Percentiles rank a stretch among this genome's conserved stretches.
These are phyloP conservation scores for Ziziphus jujuba DNA, from an alignment of 306 rosid genomes.

Conservation along the genomic window DNA sequence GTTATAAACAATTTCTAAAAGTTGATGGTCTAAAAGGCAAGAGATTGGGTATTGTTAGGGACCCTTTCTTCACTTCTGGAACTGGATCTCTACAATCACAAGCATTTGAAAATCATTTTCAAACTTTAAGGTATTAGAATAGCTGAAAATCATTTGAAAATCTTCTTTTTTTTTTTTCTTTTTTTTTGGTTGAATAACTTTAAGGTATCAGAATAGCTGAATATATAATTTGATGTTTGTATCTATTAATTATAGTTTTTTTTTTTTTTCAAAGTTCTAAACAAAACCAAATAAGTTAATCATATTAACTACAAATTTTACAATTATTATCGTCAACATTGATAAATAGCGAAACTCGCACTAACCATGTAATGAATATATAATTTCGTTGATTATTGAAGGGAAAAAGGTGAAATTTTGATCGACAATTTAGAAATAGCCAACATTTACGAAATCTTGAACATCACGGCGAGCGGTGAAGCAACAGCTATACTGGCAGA, in stretches of 20 bases:
- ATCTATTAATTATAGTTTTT: too few species aligned
- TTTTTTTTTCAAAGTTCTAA: too few species aligned
- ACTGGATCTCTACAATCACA: conserved; percentile 12
- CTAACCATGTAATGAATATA: too few species aligned
- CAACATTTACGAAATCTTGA: conserved; percentile 22
- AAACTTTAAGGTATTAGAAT: conserved; percentile 67
- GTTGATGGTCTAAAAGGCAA: conserved; percentile 54
- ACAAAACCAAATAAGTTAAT: too few species aligned
- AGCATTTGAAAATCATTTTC: conserved; percentile 38
- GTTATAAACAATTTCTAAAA: conserved; percentile 55
- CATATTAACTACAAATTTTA: too few species aligned
- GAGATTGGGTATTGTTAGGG: conserved; percentile 55
- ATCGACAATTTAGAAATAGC: conserved; percentile 32
- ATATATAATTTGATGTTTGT: too few species aligned
- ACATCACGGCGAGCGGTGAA: conserved; percentile 23
- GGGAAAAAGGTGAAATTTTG: conserved; percentile 33
- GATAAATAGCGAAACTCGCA: too few species aligned
- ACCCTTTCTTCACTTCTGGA: conserved; percentile 10
- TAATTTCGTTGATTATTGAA: background rate
- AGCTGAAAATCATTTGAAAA: too few species aligned
- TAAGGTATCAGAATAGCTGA: too few species aligned
- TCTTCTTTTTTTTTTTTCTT: too few species aligned
- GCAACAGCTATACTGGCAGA: conserved; percentile 19
- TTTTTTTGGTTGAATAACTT: too few species aligned
- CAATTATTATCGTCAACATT: too few species aligned